Percentiles rank a stretch among this genome's conserved stretches.
phyloP scores from a whole-genome alignment of 495 filamentous ascomycete genomes.

The Xylaria palmicola region DNA sequence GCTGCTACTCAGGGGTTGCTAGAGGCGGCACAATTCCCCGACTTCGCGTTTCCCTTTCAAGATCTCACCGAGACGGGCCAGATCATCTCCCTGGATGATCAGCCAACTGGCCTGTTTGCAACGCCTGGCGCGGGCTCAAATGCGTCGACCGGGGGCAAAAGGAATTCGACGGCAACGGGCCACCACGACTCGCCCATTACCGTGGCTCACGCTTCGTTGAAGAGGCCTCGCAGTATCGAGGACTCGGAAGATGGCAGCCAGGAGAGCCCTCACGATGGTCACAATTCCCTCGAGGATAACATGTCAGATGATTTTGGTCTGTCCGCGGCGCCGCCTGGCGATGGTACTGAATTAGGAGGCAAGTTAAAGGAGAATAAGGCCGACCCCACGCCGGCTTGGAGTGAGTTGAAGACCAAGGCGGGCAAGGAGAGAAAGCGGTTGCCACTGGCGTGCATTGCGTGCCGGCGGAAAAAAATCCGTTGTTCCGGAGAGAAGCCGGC shows the following conservation, averaged over 20 bases:
- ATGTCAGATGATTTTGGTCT: conserved; percentile 56
- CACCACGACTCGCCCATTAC: conserved; percentile 22
- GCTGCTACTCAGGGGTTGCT: conserved; percentile 25
- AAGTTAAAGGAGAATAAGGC: conserved; percentile 57
- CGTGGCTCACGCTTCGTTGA: conserved; percentile 19
- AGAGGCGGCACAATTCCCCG: conserved; percentile 41
- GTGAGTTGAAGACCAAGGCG: conserved; percentile 94
- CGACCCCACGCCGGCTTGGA: conserved; percentile 74
- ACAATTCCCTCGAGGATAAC: conserved; percentile 47
- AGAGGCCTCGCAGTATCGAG: conserved; percentile 37
- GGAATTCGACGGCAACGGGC: conserved; percentile 36
- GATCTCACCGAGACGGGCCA: conserved; percentile 39
- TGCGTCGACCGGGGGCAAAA: conserved; percentile 40
- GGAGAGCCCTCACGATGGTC: conserved; percentile 43
- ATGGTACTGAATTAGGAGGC: conserved; percentile 51
- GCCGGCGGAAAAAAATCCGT: conserved; percentile 94
- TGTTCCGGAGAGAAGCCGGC: conserved; percentile 97
- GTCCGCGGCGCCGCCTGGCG: conserved; percentile 40
- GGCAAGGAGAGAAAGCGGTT: conserved; percentile 94
- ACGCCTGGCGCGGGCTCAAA: conserved; percentile 35
- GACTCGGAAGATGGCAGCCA: conserved; percentile 50
- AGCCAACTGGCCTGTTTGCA: conserved; percentile 39
- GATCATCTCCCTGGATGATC: conserved; percentile 44
- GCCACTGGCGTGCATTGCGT: conserved; percentile 93
- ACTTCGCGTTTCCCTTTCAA: conserved; percentile 48